Base-by-base conservation (phyloP, 1,284 basidiomycete genomes). In the Puccinia novopanici region DNA sequence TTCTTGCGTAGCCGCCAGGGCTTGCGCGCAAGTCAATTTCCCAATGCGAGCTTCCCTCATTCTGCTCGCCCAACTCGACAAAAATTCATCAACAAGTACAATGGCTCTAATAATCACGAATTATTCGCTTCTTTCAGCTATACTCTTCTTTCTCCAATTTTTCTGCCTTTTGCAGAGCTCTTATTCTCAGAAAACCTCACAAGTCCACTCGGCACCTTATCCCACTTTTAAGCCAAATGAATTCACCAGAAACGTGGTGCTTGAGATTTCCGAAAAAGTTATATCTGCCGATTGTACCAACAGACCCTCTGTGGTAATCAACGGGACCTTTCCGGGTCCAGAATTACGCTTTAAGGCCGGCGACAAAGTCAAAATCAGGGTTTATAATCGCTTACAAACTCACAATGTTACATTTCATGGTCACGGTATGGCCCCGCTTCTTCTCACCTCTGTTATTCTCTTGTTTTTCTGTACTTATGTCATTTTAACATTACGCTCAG, bases 311-410 rank as follows among this genome's bases (percentile, higher is more conserved):
- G 68, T 72, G 13, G 48, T 83, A 24, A 63, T 82, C 79, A 84
- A 85, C 79, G 79, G 81, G 1, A 81, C 83, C 22, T 75, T 70
- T 0, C 84, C 84, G 24, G 84, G 84, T 0, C 84, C 84, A 17
- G 68, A 75, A 5, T 72, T 85, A 22, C 82, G 84, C 13, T 83
- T 83, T 0, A 80, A 81, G 1, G 82, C 78, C 0, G 84, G 84
- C 4, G 83, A 84, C 13, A 82, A 82, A 70, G 76, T 83, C 19
- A 71, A 74, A 45, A 72, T 83, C 73, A 76, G 78, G 19, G 82
- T 84, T 2, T 81, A 81, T 42, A 85, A 85, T 61, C 42, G 55
- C 6, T 78, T 84, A 24, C 1, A 67, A 2, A 42, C 67, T 42
- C 37, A 81, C 15, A 84, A 84, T 59, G 55, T 83, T 0, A 85